Percentiles rank a stretch among this genome's conserved stretches.
Evolutionary conservation across 768 basidiomycete species (phyloP).

Genomic region (Rhizopogon rudus): DNA sequence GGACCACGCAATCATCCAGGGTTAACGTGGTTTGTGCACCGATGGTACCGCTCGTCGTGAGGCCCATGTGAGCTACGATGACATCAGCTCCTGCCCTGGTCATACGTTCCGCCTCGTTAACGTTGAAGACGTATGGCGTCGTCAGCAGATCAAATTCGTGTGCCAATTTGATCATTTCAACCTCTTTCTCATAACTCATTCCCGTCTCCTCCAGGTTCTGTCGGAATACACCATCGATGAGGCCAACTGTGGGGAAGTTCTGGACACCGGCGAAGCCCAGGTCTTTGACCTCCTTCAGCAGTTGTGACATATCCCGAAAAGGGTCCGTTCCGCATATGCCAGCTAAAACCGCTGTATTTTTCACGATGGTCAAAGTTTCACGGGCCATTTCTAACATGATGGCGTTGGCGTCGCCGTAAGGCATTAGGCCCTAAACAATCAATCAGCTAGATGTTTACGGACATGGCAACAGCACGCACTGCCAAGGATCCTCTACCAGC

Average conservation of each 20-base stretch:
- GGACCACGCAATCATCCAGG: constrained; percentile 19
- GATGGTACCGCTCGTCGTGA: constrained; percentile 22
- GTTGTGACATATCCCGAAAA: constrained; percentile 20
- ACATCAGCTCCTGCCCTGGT: constrained; percentile 19
- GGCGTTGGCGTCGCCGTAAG: constrained; percentile 23
- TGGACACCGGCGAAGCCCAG: constrained; percentile 23
- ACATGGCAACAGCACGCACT: constrained; percentile 9
- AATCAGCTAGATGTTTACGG: background rate
- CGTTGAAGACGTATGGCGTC: constrained; percentile 24
- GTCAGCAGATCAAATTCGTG: constrained; percentile 20
- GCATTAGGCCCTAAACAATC: constrained; percentile 18
- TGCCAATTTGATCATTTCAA: constrained; percentile 24
- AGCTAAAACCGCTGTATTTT: constrained; percentile 22
- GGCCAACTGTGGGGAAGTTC: constrained; percentile 23
- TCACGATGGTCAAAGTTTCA: constrained; percentile 22
- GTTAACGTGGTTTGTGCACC: constrained; percentile 19
- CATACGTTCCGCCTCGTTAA: constrained; percentile 21
- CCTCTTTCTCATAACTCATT: constrained; percentile 26
- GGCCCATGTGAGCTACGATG: constrained; percentile 24
- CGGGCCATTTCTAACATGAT: constrained; percentile 25
- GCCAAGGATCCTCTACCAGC: constrained; percentile 26
- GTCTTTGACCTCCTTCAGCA: constrained; percentile 19
- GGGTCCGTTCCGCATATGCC: constrained; percentile 25
- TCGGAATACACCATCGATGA: constrained; percentile 25
- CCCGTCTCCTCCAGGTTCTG: constrained; percentile 25